Evolutionary conservation across 352 stramenopile species (phyloP).

Genomic region (Phytophthora pistaciae): DNA sequence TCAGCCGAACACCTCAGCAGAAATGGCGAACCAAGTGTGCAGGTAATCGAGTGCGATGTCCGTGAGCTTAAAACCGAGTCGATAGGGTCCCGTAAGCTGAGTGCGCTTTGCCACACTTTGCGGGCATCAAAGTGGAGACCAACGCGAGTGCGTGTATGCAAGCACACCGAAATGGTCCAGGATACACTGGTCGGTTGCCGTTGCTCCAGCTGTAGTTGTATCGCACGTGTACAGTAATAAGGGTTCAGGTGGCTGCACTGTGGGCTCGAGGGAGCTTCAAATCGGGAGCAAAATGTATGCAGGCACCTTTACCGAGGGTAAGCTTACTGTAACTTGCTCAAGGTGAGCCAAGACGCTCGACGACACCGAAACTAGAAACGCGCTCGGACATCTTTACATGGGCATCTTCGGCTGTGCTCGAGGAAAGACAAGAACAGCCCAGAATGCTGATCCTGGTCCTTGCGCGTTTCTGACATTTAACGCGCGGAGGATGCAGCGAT

Average conservation of each 20-base stretch:
- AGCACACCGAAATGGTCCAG: slow-evolving; percentile 18
- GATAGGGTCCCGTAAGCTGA: no score
- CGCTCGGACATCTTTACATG: slow-evolving; percentile 34
- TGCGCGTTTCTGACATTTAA: slow-evolving; percentile 36
- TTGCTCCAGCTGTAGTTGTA: slow-evolving; percentile 18
- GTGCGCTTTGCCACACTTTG: no score
- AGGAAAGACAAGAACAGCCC: slow-evolving; percentile 22
- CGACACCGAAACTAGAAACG: slow-evolving; percentile 32
- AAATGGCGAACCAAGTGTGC: not conserved
- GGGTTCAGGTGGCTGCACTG: not conserved
- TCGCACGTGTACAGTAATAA: slow-evolving; percentile 10
- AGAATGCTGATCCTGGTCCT: slow-evolving; percentile 18
- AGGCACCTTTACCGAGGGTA: slow-evolving; percentile 29
- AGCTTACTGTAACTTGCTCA: not conserved
- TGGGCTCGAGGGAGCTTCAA: not conserved
- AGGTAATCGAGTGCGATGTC: no score
- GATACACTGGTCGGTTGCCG: slow-evolving; percentile 21
- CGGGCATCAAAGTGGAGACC: not conserved
- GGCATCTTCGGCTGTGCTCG: slow-evolving; percentile 37
- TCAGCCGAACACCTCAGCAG: no score
- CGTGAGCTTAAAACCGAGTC: no score
- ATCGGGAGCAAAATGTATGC: not conserved
- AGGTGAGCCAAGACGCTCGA: slow-evolving; percentile 13
- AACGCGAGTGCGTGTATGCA: not conserved
- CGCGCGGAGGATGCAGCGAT: not conserved